Evolutionary conservation across 805 yeast species (phyloP), one percentile per base, ranked within the genome.

Genomic region (Torulaspora delbrueckii): DNA sequence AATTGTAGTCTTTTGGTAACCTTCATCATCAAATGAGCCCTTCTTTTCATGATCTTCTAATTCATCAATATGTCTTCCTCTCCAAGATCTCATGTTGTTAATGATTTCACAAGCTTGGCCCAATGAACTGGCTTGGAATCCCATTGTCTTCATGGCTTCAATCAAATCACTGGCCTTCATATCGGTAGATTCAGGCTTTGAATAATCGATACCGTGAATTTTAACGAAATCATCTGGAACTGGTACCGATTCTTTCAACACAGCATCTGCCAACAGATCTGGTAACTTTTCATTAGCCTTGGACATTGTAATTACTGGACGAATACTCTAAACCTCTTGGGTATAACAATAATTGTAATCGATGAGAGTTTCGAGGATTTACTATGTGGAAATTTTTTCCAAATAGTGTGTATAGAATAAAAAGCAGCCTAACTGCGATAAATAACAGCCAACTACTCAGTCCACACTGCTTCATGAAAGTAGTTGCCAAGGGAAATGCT

Each of bases 31-130:
- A 62, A 84, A 86, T 53, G 78, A 81, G 37, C 95, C 95, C 46
- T 80, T 81, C 56, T 73, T 76, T 37, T 77, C 78, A 60, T 83
- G 87, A 43, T 84, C 95, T 42, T 77, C 82, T 40, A 85, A 69
- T 38, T 76, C 81, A 40, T 79, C 82, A 28, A 69, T 77, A 58
- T 86, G 86, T 47, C 77, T 77, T 45, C 98, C 99, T 68, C 91
- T 80, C 98, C 98, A 93, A 18, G 70, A 47, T 69, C 96, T 79
- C 99, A 93, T 93, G 39, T 85, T 81, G 60, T 91, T 80, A 48
- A 93, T 88, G 55, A 95, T 87, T 25, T 89, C 96, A 65, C 97
- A 89, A 2, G 96, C 97, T 55, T 81, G 75, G 26, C 89, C 82
- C 38, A 93, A 75, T 5, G 91, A 76, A 6, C 90, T 79, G 8